phyloP scores from a whole-genome alignment of 1,284 basidiomycete genomes.

The Cystobasidium sp. region DNA sequence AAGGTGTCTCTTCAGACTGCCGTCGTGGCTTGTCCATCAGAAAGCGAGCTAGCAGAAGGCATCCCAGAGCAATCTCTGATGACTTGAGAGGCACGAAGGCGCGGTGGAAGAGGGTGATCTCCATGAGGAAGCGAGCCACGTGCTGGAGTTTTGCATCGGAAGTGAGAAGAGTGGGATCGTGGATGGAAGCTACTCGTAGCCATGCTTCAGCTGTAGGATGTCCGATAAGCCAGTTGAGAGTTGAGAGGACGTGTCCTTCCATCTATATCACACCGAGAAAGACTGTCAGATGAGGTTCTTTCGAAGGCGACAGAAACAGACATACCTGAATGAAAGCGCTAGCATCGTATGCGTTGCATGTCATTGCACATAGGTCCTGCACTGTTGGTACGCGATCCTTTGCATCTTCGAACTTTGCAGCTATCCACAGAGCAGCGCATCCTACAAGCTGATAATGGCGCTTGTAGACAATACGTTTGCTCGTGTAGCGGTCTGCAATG shows the following conservation, averaged over 20 bases:
- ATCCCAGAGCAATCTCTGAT: constrained; percentile 83
- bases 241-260: constrained; percentile 90
- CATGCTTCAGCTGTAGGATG: constrained; percentile 97
- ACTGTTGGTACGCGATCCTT: constrained; percentile 98
- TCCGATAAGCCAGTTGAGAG: constrained; percentile 93
- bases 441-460: constrained; percentile 99
- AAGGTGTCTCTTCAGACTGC: constrained; percentile 17
- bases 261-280: constrained; percentile 51
- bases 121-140: constrained; percentile 96
- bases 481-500: constrained; percentile 98
- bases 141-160: constrained; percentile 90
- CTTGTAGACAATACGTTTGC: constrained; percentile 96
- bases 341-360: constrained; percentile 54
- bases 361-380: constrained; percentile 90
- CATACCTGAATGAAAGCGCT: constrained; percentile 51
- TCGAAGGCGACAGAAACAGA: background rate
- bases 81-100: constrained; percentile 87
- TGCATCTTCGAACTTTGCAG: constrained; percentile 96
- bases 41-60: constrained; percentile 84
- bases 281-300: background rate
- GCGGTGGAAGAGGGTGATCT: constrained; percentile 94
- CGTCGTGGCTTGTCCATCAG: constrained; percentile 51
- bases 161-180: constrained; percentile 58
- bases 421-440: constrained; percentile 95
- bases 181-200: constrained; percentile 69